Evolutionary conservation across 1,139 yeast species (phyloP), one percentile per base, ranked within the genome.

Genomic region (Saccharomyces hybrid): DNA sequence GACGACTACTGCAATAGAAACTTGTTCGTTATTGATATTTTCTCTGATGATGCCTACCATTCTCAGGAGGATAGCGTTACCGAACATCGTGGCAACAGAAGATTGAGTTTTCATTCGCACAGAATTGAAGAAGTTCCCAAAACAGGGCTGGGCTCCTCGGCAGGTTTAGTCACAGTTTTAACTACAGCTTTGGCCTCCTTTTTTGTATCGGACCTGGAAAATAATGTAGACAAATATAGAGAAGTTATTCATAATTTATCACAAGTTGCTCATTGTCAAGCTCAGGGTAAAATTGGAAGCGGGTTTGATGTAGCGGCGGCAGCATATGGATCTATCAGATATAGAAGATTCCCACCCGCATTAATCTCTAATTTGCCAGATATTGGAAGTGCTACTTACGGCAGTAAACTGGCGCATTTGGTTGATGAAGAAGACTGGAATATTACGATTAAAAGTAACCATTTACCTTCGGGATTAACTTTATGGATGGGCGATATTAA

Each of bases 261-360:
- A 0, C 99, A 93, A 66, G 74, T 88, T 11, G 87, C 96, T 1
- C 99, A 93, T 68, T 91, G 97, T 68, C 79, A 81, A 54, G 98
- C 99, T 1, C 99, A 93, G 68, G 88, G 88, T 48, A 95, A 95
- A 69, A 84, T 93, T 28, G 99, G 99, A 0, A 88, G 96, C 2
- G 99, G 99, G 0, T 93, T 93, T 69, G 99, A 93, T 67, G 95
- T 95, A 47, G 98, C 96, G 0, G 85, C 98, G 7, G 99, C 99
- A 0, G 85, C 88, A 0, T 93, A 79, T 70, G 99, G 99, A 2
- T 87, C 96, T 0, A 86, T 91, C 49, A 77, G 83, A 5, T 93
- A 93, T 69, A 77, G 80, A 44, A 75, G 99, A 57, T 93, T 93
- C 64, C 72, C 73, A 7, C 88, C 90, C 0, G 63, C 60, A 9